These are phyloP conservation scores for Trypanosoma avium DNA, from an alignment of 208 protist species.

Conservation along the genomic window DNA sequence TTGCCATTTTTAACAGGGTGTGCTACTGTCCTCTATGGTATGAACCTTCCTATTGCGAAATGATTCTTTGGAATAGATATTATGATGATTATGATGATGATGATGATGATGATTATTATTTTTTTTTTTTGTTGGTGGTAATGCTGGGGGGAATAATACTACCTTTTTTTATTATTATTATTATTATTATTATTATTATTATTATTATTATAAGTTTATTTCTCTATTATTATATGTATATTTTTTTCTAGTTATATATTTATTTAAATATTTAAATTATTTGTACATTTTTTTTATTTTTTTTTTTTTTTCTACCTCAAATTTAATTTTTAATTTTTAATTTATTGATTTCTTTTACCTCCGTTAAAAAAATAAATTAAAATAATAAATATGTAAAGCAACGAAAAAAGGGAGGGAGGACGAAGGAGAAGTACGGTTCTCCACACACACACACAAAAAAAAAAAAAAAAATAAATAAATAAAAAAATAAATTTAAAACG, in stretches of 20 bases:
- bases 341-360: neutral
- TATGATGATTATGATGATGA: too few relatives aligned
- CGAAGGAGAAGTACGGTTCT: too few relatives aligned
- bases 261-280: neutral
- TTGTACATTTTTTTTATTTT: neutral
- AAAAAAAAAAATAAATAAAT: too few relatives aligned
- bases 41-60: slow-evolving; percentile 32
- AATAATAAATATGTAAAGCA: too few relatives aligned
- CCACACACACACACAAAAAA: too few relatives aligned
- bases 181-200: slow-evolving; percentile 1
- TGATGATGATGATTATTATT: neutral
- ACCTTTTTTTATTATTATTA: neutral
- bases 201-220: neutral
- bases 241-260: neutral
- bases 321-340: neutral
- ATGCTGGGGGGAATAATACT: too few relatives aligned
- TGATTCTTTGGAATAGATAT: neutral
- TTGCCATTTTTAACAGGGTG: slow-evolving; percentile 59
- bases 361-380: neutral
- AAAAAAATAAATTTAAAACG: too few relatives aligned
- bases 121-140: neutral
- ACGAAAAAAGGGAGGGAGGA: too few relatives aligned
- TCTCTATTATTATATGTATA: neutral
- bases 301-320: neutral
- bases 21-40: slow-evolving; percentile 60